phyloP scores from a whole-genome alignment of 2,329 filamentous ascomycete species.

The Orbilia javanica region DNA sequence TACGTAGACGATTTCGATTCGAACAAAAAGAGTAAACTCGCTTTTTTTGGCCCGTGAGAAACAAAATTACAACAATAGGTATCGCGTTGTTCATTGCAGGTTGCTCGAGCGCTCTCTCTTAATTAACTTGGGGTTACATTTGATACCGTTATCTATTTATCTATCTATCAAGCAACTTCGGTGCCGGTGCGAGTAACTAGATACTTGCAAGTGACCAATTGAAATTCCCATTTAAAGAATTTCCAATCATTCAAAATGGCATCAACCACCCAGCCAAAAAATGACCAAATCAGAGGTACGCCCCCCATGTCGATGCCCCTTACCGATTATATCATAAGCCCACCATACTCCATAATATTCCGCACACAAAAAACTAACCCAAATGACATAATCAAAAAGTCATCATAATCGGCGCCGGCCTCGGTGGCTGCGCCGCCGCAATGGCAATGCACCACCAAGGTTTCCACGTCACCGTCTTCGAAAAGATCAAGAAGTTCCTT shows the following conservation, averaged over 20 bases:
- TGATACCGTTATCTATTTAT: background rate
- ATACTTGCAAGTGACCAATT: background rate
- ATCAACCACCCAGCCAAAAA: constrained; percentile 9
- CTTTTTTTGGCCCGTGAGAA: background rate
- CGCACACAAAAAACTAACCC: background rate
- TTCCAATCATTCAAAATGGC: constrained; percentile 16
- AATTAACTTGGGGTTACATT: too few species aligned
- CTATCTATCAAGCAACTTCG: background rate
- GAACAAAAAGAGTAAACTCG: too few species aligned
- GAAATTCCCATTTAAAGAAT: background rate
- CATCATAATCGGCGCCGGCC: constrained; percentile 69
- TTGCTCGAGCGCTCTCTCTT: too few species aligned
- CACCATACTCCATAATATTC: background rate
- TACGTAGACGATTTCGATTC: background rate
- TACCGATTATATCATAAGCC: too few species aligned
- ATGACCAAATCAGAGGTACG: constrained; percentile 36
- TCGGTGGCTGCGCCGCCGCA: constrained; percentile 69
- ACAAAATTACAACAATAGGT: constrained; percentile 33
- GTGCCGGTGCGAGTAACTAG: too few species aligned
- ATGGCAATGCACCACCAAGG: constrained; percentile 68
- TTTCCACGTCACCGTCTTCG: constrained; percentile 66
- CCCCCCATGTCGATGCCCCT: too few species aligned
- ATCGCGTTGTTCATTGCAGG: constrained; percentile 15
- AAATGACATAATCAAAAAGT: constrained; percentile 62
- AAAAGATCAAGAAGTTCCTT: constrained; percentile 67